Evolutionary conservation across 768 basidiomycete genomes (phyloP), one percentile per base, ranked within the genome.

Genomic region (Suillus luteus): DNA sequence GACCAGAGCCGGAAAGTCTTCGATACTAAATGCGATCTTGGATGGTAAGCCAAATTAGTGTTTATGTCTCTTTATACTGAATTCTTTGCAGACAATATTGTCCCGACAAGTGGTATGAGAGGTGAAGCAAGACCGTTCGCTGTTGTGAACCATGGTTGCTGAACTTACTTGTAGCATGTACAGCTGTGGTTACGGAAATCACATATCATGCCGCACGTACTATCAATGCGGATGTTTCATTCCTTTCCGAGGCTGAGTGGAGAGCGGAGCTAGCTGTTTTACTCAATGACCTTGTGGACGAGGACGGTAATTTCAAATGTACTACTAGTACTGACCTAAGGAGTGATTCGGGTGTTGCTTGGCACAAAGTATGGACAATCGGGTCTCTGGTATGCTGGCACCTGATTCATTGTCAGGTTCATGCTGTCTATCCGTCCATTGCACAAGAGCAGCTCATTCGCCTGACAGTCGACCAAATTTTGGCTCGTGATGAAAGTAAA

Each of bases 81-180:
- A 31, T 27, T 37, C 7, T 61, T 8, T 17, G 9, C 44, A 85
- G 86, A 86, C 67, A 86, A 84, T 64, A 81, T 88, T 57, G 86
- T 89, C 15, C 86, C 87, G 5, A 88, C 87, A 5, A 86, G 84
- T 64, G 86, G 86, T 31, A 87, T 87, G 86, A 79, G 85, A 66
- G 85, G 86, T 86, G 63, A 37, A 64, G 68, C 68, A 19, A 17
- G 35, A 64, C 12, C 37, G 15, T 38, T 46, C 40, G 10, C 41
- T 33, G 12, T 31, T 55, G 33, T 7, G 12, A 40, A 40, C 19
- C 19, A 14, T 62, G 11, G n/a, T 22, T n/a, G 15, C 19, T 40
- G 9, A 59, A 31, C 51, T 12, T 17, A 49, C 17, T 5, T 55
- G 10, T 62, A 87, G 87, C 87, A 9, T 89, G 87, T 66, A 89